Percentiles rank a stretch among this genome's conserved stretches.
Evolutionary conservation across 805 yeast genomes (phyloP).

Genomic region (Metschnikowia bowlesiae): DNA sequence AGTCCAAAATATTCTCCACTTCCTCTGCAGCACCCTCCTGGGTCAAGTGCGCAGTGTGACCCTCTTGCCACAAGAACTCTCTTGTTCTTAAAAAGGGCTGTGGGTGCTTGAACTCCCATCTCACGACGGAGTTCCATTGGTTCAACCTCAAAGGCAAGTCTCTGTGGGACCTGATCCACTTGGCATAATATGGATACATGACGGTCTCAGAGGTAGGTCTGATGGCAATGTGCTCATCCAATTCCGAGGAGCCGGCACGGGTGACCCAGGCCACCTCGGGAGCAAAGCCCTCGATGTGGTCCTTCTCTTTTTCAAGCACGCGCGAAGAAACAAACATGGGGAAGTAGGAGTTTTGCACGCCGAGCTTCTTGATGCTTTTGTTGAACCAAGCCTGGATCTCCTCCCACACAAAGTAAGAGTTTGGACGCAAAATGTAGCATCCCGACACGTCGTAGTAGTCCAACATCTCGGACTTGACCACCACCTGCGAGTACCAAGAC

Average conservation of each 20-base stretch:
- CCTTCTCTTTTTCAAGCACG: constrained; percentile 96
- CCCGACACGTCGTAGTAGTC: constrained; percentile 99
- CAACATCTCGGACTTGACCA: constrained; percentile 96
- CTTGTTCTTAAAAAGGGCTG: constrained; percentile 98
- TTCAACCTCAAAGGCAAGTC: constrained; percentile 93
- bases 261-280: constrained; percentile 99
- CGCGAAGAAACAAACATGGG: constrained; percentile 96
- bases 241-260: constrained; percentile 85
- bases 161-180: constrained; percentile 98
- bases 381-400: constrained; percentile 85
- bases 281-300: constrained; percentile 98
- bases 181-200: constrained; percentile 98
- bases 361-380: constrained; percentile 71
- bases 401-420: constrained; percentile 94
- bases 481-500: constrained; percentile 95
- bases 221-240: constrained; percentile 97
- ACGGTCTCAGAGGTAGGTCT: constrained; percentile 99
- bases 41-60: constrained; percentile 96
- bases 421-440: constrained; percentile 95
- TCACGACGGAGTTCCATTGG: constrained; percentile 99
- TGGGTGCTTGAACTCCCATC: constrained; percentile 99
- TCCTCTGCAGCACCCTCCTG: constrained; percentile 75
- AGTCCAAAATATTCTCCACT: constrained; percentile 80
- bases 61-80: constrained; percentile 99
- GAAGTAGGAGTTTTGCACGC: constrained; percentile 93